A percentile compares a stretch with the other conserved stretches of the same genome.
Conservation (phyloP, 768 basidiomycete genomes). For the Lactarius pseudohatsudake region DNA sequence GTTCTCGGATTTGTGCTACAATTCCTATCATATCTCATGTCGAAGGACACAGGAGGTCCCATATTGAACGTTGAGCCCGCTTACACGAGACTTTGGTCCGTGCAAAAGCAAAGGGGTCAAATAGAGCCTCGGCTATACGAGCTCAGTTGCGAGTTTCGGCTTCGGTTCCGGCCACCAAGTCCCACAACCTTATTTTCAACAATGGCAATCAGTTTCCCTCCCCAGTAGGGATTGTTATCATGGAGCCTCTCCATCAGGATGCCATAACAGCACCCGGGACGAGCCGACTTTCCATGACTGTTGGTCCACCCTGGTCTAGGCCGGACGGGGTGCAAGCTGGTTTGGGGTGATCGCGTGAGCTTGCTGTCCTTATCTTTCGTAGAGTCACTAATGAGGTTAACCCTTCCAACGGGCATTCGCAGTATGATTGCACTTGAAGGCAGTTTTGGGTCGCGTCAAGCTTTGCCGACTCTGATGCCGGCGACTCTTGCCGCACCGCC, state of each 20-base stretch:
- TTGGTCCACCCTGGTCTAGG: background rate
- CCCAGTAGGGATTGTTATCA: background rate
- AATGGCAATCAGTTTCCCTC: too few species aligned
- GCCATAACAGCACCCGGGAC: background rate
- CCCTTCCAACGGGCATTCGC: background rate
- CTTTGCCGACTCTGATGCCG: background rate
- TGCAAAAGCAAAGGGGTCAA: too few species aligned
- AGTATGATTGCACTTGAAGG: background rate
- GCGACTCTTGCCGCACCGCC: background rate
- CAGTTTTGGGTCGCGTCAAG: background rate
- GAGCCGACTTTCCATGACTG: background rate
- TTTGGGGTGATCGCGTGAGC: background rate
- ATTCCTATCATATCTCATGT: background rate
- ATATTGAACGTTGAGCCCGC: too few species aligned
- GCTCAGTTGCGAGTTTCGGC: background rate
- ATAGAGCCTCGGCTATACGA: background rate
- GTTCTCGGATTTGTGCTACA: background rate
- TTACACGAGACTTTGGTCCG: too few species aligned
- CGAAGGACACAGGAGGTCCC: background rate
- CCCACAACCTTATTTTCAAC: too few species aligned
- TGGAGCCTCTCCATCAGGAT: background rate
- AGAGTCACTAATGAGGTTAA: background rate
- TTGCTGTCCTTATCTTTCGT: background rate
- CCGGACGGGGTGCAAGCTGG: background rate
- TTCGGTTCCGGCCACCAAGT: too few species aligned